Conservation (phyloP, 2,329 filamentous ascomycete genomes). For the Talaromyces rugulosus region DNA sequence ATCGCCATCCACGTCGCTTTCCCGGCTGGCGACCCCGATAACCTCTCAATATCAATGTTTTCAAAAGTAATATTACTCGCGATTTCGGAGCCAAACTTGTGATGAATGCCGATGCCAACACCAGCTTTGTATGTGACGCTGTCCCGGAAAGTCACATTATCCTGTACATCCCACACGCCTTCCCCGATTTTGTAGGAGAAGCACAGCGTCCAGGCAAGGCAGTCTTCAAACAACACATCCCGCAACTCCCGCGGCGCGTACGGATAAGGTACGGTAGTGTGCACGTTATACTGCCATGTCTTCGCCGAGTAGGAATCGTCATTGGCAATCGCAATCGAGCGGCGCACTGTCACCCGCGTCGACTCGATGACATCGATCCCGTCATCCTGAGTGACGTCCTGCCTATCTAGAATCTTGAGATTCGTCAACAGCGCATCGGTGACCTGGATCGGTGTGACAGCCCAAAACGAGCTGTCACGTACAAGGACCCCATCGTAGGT, state of each 20-base stretch:
- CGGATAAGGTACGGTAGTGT: neutral
- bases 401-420: neutral
- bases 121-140: neutral
- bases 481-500: neutral
- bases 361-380: neutral
- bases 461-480: neutral
- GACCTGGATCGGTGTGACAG: neutral
- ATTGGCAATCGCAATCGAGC: neutral
- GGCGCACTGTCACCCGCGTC: neutral
- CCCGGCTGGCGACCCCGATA: neutral
- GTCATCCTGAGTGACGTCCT: neutral
- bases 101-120: neutral
- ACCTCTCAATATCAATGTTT: neutral
- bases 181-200: neutral
- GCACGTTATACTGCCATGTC: neutral
- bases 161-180: neutral
- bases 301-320: neutral
- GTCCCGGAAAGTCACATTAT: neutral
- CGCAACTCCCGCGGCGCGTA: neutral
- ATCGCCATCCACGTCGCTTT: neutral
- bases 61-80: neutral
- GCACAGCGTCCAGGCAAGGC: neutral
- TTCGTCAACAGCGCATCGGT: neutral
- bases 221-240: neutral
- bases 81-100: neutral